These are phyloP conservation scores for Leccinum boreale DNA, from an alignment of 768 basidiomycete genomes.

Conservation along the genomic window DNA sequence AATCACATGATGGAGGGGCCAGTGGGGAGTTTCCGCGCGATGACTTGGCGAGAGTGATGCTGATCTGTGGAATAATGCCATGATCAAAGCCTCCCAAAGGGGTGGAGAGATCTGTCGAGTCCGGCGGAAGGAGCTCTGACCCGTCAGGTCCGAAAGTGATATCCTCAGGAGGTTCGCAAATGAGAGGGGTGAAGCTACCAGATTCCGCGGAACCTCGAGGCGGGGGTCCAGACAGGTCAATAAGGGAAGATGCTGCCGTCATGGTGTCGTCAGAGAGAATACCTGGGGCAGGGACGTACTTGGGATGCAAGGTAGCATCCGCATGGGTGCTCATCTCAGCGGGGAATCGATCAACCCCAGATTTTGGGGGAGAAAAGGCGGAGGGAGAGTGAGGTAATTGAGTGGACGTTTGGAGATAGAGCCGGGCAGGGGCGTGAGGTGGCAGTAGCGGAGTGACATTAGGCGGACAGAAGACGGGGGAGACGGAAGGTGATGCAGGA, in stretches of 20 bases:
- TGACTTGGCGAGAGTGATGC: slow-evolving; percentile 28
- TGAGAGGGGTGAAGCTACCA: slow-evolving; percentile 24
- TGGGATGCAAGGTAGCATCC: slow-evolving; percentile 18
- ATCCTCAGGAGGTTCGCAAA: slow-evolving; percentile 32
- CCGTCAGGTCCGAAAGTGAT: slow-evolving; percentile 15
- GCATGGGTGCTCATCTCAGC: slow-evolving; percentile 7
- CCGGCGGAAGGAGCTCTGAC: slow-evolving; percentile 13
- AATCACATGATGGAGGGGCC: slow-evolving; percentile 24
- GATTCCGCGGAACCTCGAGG: slow-evolving; percentile 22
- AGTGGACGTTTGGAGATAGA: slow-evolving; percentile 19
- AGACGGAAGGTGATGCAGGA: slow-evolving; percentile 15
- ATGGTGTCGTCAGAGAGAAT: slow-evolving; percentile 10
- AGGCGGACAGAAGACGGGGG: slow-evolving; percentile 9
- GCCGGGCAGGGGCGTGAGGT: slow-evolving; percentile 21
- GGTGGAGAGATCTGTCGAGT: slow-evolving; percentile 13
- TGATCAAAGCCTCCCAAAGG: slow-evolving; percentile 10
- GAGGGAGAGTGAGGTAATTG: slow-evolving; percentile 28
- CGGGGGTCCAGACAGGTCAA: slow-evolving; percentile 6
- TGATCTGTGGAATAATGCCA: slow-evolving; percentile 28
- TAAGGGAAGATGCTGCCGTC: slow-evolving; percentile 16
- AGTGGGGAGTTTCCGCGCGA: slow-evolving; percentile 29
- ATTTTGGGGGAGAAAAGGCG: slow-evolving; percentile 19
- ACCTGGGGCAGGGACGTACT: slow-evolving; percentile 16
- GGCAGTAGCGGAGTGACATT: slow-evolving; percentile 15
- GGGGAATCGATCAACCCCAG: slow-evolving; percentile 29